Conservation (phyloP, 345 rosid genomes). For the Sisymbrium irio region DNA sequence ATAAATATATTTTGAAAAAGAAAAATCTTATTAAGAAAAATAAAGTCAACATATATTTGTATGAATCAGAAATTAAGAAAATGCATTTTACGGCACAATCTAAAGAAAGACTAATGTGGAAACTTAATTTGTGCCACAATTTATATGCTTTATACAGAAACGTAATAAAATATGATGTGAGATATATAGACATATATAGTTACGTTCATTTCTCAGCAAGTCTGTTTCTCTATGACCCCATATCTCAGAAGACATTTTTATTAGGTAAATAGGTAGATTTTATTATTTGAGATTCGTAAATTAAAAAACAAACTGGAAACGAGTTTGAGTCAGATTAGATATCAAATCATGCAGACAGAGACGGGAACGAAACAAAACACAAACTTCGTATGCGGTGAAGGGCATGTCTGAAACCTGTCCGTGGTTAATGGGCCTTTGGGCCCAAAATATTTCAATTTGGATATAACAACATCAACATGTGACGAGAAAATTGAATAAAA, state of each 20-base stretch:
- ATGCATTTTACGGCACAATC: neutral
- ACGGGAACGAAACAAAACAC: neutral
- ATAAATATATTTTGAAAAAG: neutral
- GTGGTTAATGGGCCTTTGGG: constrained; percentile 13
- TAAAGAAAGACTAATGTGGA: neutral
- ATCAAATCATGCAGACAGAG: neutral
- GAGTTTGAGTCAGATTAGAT: constrained; percentile 4
- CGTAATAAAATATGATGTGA: neutral
- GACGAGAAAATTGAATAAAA: neutral
- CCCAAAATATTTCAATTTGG: neutral
- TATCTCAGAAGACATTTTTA: neutral
- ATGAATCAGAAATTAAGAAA: neutral
- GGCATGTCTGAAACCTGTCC: neutral
- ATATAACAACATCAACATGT: neutral
- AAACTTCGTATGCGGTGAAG: neutral
- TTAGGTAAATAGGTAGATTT: neutral
- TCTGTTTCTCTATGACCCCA: neutral
- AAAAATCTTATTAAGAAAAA: neutral
- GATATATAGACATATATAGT: neutral
- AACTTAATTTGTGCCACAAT: neutral
- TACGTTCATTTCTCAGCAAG: neutral
- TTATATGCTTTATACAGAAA: neutral
- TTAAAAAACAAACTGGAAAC: neutral
- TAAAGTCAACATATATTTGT: neutral
- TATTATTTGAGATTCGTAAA: neutral